A percentile compares a stretch with the other conserved stretches of the same genome.
phyloP scores from a whole-genome alignment of 805 yeast species.

The Yamadazyma paraphyllophila region DNA sequence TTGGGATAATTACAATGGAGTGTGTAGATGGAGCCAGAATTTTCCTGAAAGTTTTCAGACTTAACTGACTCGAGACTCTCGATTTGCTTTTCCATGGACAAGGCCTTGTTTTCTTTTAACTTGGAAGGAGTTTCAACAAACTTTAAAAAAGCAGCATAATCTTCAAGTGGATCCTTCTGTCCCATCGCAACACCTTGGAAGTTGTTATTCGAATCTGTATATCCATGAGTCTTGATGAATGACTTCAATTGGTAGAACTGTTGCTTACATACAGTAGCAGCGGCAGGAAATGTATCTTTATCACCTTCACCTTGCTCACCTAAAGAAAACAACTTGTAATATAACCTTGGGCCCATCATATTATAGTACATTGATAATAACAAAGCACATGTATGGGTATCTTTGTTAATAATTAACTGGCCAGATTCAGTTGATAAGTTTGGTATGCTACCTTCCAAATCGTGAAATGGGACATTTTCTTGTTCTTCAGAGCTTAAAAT shows the following conservation, averaged over 20 bases:
- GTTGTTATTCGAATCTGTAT: constrained; percentile 19
- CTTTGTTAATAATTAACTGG: constrained; percentile 58
- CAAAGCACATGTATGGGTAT: constrained; percentile 54
- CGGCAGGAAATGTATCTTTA: constrained; percentile 36
- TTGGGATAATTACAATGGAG: constrained; percentile 38
- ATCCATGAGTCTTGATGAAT: constrained; percentile 32
- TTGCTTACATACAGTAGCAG: constrained; percentile 32
- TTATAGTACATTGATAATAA: constrained; percentile 65
- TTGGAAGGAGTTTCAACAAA: constrained; percentile 7
- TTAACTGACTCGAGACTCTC: constrained; percentile 18
- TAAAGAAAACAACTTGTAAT: constrained; percentile 58
- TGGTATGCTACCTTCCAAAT: constrained; percentile 65
- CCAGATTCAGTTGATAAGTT: constrained; percentile 72
- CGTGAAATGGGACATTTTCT: constrained; percentile 50
- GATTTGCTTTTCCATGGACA: constrained; percentile 24
- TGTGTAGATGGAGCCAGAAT: constrained; percentile 24
- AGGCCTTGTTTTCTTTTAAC: constrained; percentile 8
- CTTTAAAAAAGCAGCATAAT: constrained; percentile 17
- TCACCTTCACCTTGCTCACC: constrained; percentile 46
- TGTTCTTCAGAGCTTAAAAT: constrained; percentile 4
- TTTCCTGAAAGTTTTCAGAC: constrained; percentile 18
- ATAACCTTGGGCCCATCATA: constrained; percentile 58
- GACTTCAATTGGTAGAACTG: constrained; percentile 43
- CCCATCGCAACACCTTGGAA: constrained; percentile 40
- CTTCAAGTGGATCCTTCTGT: constrained; percentile 28